phyloP scores from a whole-genome alignment of 2,329 filamentous ascomycete genomes.

The Fusarium sp. region DNA sequence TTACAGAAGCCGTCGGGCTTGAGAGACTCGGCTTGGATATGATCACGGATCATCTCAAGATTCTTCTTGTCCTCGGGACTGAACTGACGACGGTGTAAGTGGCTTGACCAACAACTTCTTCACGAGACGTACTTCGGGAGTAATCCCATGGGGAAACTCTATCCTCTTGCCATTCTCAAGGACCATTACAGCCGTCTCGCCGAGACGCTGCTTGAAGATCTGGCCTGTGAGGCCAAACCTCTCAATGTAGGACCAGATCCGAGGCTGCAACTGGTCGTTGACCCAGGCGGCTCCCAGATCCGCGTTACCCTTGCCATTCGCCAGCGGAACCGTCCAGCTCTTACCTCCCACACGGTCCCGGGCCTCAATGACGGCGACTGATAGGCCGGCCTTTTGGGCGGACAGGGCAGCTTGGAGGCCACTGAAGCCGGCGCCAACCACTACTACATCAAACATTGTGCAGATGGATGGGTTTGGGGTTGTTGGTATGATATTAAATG shows the following conservation, averaged over 20 bases:
- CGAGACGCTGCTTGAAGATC: slow-evolving; percentile 59
- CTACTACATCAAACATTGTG: slow-evolving; percentile 45
- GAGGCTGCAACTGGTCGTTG: slow-evolving; percentile 65
- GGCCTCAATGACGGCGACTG: slow-evolving; percentile 61
- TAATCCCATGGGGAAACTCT: slow-evolving; percentile 37
- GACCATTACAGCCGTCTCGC: slow-evolving; percentile 57
- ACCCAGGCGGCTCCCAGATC: slow-evolving; percentile 71
- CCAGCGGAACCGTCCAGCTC: slow-evolving; percentile 54
- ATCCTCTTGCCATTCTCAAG: slow-evolving; percentile 48
- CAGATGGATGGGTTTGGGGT: neutral
- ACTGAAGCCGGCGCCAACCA: slow-evolving; percentile 60
- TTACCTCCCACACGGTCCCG: slow-evolving; percentile 64
- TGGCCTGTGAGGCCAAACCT: slow-evolving; percentile 52
- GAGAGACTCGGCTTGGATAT: slow-evolving; percentile 50
- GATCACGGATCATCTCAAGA: slow-evolving; percentile 49
- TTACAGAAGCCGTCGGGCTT: slow-evolving; percentile 28
- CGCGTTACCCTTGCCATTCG: slow-evolving; percentile 50
- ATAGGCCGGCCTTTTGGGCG: slow-evolving; percentile 51
- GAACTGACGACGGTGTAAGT: slow-evolving; percentile 38
- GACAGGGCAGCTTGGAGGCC: slow-evolving; percentile 52
- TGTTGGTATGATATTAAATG: neutral
- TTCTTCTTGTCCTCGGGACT: slow-evolving; percentile 47
- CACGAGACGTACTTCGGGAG: slow-evolving; percentile 28
- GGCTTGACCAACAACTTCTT: neutral
- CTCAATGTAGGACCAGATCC: slow-evolving; percentile 55